Percentiles rank a stretch among this genome's conserved stretches.
phyloP scores from a whole-genome alignment of 371 early-diverging fungal species.

The Mortierella sp. region DNA sequence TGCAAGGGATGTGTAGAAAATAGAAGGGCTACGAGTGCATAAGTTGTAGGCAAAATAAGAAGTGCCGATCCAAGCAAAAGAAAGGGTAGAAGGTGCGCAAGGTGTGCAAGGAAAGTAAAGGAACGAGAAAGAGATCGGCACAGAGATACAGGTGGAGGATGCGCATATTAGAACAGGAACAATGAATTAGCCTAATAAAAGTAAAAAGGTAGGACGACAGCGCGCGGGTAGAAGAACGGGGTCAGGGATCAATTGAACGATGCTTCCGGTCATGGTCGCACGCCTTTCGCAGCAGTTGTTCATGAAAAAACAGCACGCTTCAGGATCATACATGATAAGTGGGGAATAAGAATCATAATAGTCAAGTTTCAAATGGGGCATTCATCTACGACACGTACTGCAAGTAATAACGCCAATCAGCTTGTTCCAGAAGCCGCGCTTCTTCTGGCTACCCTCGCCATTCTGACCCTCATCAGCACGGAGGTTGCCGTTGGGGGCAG shows the following conservation, averaged over 20 bases:
- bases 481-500: slow-evolving; percentile 45
- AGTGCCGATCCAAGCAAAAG: not conserved
- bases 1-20: not conserved
- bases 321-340: not conserved
- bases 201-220: not conserved
- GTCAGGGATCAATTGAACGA: not conserved
- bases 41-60: not conserved
- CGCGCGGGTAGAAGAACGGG: not conserved
- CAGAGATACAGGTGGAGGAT: not conserved
- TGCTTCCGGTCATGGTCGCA: too few relatives aligned
- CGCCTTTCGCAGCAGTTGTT: not conserved
- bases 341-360: not conserved
- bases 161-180: slow-evolving; percentile 1
- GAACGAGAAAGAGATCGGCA: not conserved
- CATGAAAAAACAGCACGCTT: not conserved
- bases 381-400: slow-evolving; percentile 58
- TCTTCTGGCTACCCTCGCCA: slow-evolving; percentile 53
- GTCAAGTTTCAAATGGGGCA: slow-evolving; percentile 5
- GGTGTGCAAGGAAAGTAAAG: not conserved
- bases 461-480: slow-evolving; percentile 54
- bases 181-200: not conserved
- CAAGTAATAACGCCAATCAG: slow-evolving; percentile 61
- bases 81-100: too few relatives aligned
- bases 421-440: slow-evolving; percentile 59
- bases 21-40: not conserved